A percentile compares a stretch with the other conserved stretches of the same genome.
These are phyloP conservation scores for Gracilaria vermiculophylla DNA, from an alignment of 23 red algal species.

Conservation along the genomic window DNA sequence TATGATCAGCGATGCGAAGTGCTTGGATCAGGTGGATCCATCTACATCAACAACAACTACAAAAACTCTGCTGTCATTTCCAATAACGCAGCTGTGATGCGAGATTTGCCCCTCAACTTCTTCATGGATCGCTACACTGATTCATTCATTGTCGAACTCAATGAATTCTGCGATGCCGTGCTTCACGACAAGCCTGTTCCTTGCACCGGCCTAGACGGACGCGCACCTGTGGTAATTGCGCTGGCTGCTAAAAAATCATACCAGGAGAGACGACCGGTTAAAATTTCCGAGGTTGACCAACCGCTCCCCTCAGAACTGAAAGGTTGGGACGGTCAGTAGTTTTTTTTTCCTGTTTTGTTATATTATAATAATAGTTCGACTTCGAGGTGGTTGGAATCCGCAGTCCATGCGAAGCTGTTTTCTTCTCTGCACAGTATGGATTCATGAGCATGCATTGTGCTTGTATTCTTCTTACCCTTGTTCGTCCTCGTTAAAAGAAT, in stretches of 20 bases:
- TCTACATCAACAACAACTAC: conserved; percentile 99
- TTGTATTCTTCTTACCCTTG: no score
- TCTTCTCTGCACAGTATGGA: no score
- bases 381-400: background rate
- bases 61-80: conserved; percentile 95
- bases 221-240: conserved; percentile 96
- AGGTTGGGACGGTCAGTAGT: conserved; percentile 87
- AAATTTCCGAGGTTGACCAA: conserved; percentile 77
- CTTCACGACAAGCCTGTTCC: conserved; percentile 81
- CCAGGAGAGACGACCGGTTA: conserved; percentile 78
- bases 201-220: conserved; percentile 93
- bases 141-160: conserved; percentile 93
- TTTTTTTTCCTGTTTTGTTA: background rate
- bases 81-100: conserved; percentile 74
- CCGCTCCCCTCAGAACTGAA: conserved; percentile 68
- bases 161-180: conserved; percentile 80
- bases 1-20: conserved; percentile 99
- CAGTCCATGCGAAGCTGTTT: no score
- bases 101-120: conserved; percentile 98
- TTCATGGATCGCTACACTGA: conserved; percentile 99
- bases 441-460: no score
- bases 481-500: no score
- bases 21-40: conserved; percentile 89
- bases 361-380: background rate
- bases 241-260: conserved; percentile 93